Evolutionary conservation across 768 basidiomycete species (phyloP), one percentile per base, ranked within the genome.

Genomic region (Auricularia auricula-judae): DNA sequence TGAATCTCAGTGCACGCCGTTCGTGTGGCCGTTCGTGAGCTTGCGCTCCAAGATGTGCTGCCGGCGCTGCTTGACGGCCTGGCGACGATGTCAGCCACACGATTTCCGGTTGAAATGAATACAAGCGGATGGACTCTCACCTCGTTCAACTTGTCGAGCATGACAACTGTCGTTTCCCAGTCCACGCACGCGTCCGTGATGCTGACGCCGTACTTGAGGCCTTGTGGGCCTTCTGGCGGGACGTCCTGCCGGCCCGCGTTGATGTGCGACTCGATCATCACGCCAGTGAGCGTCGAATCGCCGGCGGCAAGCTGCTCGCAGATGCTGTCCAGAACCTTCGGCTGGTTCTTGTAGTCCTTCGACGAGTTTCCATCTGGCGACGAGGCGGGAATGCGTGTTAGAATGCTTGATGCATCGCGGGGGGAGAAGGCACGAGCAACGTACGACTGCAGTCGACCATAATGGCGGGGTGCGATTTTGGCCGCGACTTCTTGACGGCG

Each of bases 221-320:
- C 82, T 18, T 76, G 68, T 0, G 88, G 87, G 5, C 93, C 89
- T 78, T 75, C 78, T 2, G 80, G 68, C 2, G 96, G 94, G 14
- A 96, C 89, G 69, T 93, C 89, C 77, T 99, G 96, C 66, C 86
- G 80, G 21, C 96, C 96, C 61, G 87, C 88, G 71, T 90, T 88
- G 76, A 99, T 87, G 74, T 98, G 89, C 12, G 88, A 91, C 77
- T 99, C 96, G 72, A 99, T 84, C 96, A 99, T 98, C 65, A 98
- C 93, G 58, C 96, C 96, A 3, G 91, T 91, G 75, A 99, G 88
- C 16, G 65, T 54, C 66, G 65, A 23, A 63, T 81, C 78, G 34
- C 92, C 92, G 5, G 82, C 81, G 4, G 74, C 76, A 63, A 98
- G 83, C 76, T 98, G 96, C 2, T 74, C 76, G 74, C 85, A 86